Percentiles rank a stretch among this genome's conserved stretches.
Evolutionary conservation across 2,329 filamentous ascomycete species (phyloP).

Genomic region (Fusarium penzigii): DNA sequence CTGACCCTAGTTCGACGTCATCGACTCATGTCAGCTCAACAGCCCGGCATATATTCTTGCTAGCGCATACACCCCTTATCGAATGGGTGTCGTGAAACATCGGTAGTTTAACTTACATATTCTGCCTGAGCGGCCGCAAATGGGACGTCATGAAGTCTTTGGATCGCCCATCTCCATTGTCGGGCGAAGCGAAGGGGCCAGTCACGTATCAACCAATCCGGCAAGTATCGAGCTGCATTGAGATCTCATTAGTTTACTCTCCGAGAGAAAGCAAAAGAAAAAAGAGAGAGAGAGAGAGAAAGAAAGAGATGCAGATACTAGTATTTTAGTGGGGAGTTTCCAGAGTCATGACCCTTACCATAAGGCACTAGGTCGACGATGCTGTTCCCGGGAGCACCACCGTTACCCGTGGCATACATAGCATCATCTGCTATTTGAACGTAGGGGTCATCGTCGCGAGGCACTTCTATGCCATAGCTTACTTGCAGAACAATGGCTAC

Average conservation of each 20-base stretch:
- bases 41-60: not conserved
- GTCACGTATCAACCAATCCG: conserved; percentile 32
- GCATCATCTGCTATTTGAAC: conserved; percentile 33
- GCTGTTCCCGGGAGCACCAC: conserved; percentile 33
- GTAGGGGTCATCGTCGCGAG: conserved; percentile 31
- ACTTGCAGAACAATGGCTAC: conserved; percentile 36
- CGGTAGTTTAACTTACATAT: conserved; percentile 22
- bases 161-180: conserved; percentile 37
- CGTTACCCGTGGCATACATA: conserved; percentile 34
- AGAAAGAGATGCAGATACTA: too few relatives aligned
- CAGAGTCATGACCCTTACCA: conserved; percentile 18
- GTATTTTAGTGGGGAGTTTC: too few relatives aligned
- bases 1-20: conserved; percentile 9
- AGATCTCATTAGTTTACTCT: conserved; percentile 6
- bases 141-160: conserved; percentile 34
- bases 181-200: conserved; percentile 35
- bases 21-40: conserved; percentile 11
- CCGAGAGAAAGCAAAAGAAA: too few relatives aligned
- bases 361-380: conserved; percentile 49
- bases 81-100: not conserved
- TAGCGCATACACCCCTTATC: not conserved
- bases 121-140: conserved; percentile 31
- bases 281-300: too few relatives aligned
- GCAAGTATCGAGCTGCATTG: conserved; percentile 25
- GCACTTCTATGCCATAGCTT: conserved; percentile 34